Evolutionary conservation across 2,329 filamentous ascomycete genomes (phyloP).

Genomic region (Dryadomyces quercivorus): DNA sequence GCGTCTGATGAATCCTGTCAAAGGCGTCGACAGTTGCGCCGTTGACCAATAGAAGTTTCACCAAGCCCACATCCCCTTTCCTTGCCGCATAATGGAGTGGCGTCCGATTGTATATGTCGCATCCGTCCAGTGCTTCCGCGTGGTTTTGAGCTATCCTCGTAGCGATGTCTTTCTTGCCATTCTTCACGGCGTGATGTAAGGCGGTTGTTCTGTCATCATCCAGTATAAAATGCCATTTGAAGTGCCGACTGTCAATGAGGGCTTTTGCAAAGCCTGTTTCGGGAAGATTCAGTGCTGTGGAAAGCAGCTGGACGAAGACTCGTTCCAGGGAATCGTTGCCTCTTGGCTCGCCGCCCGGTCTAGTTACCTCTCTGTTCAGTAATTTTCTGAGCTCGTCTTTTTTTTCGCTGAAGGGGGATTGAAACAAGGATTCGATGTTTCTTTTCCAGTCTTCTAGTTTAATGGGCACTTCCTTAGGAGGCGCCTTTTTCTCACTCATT

Average conservation of each 20-base stretch:
- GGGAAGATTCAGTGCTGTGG: not conserved
- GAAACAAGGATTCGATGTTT: not conserved
- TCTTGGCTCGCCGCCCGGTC: not conserved
- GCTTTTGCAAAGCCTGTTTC: not conserved
- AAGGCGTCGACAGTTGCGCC: not conserved
- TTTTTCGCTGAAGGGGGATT: not conserved
- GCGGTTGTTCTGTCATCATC: not conserved
- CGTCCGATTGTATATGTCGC: not conserved
- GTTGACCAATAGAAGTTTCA: not conserved
- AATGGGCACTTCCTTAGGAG: not conserved
- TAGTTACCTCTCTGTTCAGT: not conserved
- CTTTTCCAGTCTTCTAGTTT: not conserved
- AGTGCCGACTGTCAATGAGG: not conserved
- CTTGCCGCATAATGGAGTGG: not conserved
- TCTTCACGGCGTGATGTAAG: not conserved
- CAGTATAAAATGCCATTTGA: not conserved
- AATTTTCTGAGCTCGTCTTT: not conserved
- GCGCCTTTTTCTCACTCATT: too few species aligned
- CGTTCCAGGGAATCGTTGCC: too few species aligned
- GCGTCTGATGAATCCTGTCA: not conserved
- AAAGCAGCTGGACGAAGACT: not conserved
- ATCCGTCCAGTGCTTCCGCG: not conserved
- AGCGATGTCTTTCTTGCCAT: not conserved
- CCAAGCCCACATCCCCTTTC: not conserved
- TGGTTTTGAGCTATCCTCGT: not conserved